phyloP scores from a whole-genome alignment of 2,329 filamentous ascomycete species.

The Colletotrichum higginsianum region DNA sequence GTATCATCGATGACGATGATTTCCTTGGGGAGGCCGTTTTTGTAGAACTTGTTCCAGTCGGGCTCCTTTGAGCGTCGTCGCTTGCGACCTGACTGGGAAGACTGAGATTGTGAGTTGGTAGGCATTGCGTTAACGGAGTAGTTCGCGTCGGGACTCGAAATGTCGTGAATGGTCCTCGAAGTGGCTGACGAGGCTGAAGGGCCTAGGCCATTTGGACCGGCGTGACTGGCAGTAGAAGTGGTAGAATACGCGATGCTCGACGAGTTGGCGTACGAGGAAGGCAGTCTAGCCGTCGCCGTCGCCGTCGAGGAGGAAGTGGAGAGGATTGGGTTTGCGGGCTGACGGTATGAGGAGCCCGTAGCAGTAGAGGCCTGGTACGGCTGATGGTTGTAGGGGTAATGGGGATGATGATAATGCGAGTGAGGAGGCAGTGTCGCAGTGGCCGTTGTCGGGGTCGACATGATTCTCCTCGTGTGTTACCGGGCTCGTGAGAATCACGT shows the following conservation, averaged over 20 bases:
- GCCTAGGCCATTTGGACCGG: slow-evolving; percentile 55
- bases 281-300: slow-evolving; percentile 52
- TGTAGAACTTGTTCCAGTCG: slow-evolving; percentile 86
- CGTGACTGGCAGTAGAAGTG: slow-evolving; percentile 43
- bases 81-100: slow-evolving; percentile 57
- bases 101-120: slow-evolving; percentile 45
- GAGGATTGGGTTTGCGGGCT: slow-evolving; percentile 52
- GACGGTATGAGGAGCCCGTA: slow-evolving; percentile 52
- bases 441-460: slow-evolving; percentile 81
- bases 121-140: slow-evolving; percentile 54
- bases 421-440: slow-evolving; percentile 53
- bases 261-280: slow-evolving; percentile 51
- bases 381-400: slow-evolving; percentile 73
- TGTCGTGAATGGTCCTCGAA: slow-evolving; percentile 51
- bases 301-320: slow-evolving; percentile 57
- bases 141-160: slow-evolving; percentile 50
- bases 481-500: slow-evolving; percentile 42
- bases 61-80: slow-evolving; percentile 74
- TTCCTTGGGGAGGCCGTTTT: slow-evolving; percentile 86
- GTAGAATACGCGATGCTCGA: slow-evolving; percentile 49
- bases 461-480: slow-evolving; percentile 55
- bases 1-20: slow-evolving; percentile 88
- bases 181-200: slow-evolving; percentile 51
- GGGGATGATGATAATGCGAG: slow-evolving; percentile 74
- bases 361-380: slow-evolving; percentile 62